These are phyloP conservation scores for Haplosporangium sp. DNA, from an alignment of 371 early-diverging fungal genomes.

Conservation along the genomic window DNA sequence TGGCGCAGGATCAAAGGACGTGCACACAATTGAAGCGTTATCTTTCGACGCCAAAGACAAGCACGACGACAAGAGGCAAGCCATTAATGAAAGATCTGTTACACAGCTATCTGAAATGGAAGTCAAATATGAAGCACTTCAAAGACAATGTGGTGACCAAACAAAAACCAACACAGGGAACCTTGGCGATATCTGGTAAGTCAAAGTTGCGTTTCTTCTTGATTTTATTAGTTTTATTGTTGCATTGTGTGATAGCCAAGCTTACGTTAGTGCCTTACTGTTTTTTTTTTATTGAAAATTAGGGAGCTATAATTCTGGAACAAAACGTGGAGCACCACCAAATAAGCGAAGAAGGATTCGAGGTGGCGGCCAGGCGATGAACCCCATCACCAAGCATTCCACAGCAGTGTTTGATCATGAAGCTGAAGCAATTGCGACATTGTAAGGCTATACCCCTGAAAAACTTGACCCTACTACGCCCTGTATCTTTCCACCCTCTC, in stretches of 20 bases:
- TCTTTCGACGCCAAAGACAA: conserved; percentile 50
- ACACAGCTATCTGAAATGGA: conserved; percentile 75
- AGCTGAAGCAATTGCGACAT: conserved; percentile 59
- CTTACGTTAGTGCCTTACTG: too few species aligned
- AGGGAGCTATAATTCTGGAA: conserved; percentile 9
- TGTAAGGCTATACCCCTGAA: conserved; percentile 34
- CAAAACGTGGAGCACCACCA: conserved; percentile 58
- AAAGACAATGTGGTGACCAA: conserved; percentile 43
- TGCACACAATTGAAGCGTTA: conserved; percentile 75
- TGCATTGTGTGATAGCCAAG: too few species aligned
- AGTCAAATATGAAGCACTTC: conserved; percentile 61
- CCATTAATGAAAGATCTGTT: conserved; percentile 64
- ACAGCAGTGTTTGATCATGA: conserved; percentile 60
- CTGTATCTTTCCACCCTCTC: not conserved
- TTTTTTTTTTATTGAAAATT: not conserved
- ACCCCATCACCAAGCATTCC: conserved; percentile 34
- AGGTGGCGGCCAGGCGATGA: conserved; percentile 69
- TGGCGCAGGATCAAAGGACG: conserved; percentile 76
- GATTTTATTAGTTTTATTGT: too few species aligned
- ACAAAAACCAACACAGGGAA: not conserved
- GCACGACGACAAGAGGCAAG: conserved; percentile 39
- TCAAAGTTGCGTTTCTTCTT: conserved; percentile 5
- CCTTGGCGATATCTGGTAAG: conserved; percentile 3
- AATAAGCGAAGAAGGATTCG: conserved; percentile 85
- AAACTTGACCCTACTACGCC: not conserved